phyloP scores from a whole-genome alignment of 1,139 yeast species.

The Geotrichum restrictum region DNA sequence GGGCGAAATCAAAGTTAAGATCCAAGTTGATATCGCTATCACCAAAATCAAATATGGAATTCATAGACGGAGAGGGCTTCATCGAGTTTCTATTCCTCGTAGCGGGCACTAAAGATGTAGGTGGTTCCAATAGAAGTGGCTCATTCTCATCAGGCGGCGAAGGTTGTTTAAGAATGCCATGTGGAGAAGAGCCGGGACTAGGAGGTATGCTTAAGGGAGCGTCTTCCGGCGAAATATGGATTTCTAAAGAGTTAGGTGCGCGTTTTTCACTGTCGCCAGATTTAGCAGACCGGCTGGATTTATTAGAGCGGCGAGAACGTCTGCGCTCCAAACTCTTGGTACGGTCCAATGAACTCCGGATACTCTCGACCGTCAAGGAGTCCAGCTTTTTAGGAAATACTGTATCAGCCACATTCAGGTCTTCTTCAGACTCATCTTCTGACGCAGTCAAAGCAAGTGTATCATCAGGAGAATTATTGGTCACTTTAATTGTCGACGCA shows the following conservation, averaged over 20 bases:
- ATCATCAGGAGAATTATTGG: constrained; percentile 3
- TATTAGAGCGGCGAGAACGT: constrained; percentile 33
- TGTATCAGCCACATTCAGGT: constrained; percentile 34
- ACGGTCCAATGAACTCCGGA: constrained; percentile 38
- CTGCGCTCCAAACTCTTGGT: constrained; percentile 39
- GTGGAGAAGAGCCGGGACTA: constrained; percentile 23
- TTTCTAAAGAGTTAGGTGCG: constrained; percentile 35
- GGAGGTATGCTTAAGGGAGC: constrained; percentile 15
- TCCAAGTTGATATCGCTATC: constrained; percentile 14
- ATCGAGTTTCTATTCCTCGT: background rate
- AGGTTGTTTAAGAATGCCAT: constrained; percentile 29
- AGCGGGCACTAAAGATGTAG: background rate
- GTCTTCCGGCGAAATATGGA: constrained; percentile 27
- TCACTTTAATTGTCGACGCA: constrained; percentile 14
- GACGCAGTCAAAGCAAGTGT: constrained; percentile 8
- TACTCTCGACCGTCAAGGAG: constrained; percentile 36
- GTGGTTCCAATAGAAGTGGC: background rate
- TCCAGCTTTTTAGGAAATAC: constrained; percentile 40
- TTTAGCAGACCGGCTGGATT: constrained; percentile 13
- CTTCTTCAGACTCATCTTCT: constrained; percentile 26
- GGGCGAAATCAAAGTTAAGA: constrained; percentile 17
- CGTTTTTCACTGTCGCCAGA: constrained; percentile 17
- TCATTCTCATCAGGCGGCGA: background rate
- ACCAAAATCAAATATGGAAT: constrained; percentile 7
- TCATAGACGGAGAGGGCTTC: background rate